phyloP scores from a whole-genome alignment of 345 rosid species.

The Pistacia atlantica region DNA sequence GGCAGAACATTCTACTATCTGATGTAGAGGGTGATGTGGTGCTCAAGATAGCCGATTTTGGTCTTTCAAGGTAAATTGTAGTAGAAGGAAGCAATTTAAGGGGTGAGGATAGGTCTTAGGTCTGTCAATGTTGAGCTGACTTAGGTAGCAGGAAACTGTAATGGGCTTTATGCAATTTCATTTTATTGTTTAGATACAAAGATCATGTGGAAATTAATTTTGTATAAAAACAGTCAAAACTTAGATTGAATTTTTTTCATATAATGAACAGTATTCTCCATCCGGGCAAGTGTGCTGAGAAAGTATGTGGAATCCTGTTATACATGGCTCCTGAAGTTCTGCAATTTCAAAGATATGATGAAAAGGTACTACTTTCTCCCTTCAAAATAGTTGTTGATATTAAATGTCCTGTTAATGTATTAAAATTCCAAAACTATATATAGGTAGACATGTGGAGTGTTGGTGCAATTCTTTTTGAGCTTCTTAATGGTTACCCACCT shows the following conservation, averaged over 20 bases:
- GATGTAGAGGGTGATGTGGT: conserved; percentile 41
- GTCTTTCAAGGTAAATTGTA: conserved; percentile 59
- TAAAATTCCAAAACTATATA: conserved; percentile 7
- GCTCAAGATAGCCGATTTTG: conserved; percentile 81
- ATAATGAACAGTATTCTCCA: conserved; percentile 38
- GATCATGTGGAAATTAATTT: neutral
- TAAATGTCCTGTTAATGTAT: neutral
- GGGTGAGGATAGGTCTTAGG: conserved; percentile 5
- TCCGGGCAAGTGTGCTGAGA: conserved; percentile 51
- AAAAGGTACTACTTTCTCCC: conserved; percentile 41
- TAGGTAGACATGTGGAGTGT: conserved; percentile 82
- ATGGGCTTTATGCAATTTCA: too few relatives aligned
- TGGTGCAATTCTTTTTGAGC: conserved; percentile 74
- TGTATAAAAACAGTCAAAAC: neutral
- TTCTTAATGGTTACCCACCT: conserved; percentile 70
- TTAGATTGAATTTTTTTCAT: conserved; percentile 8
- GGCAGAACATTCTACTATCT: conserved; percentile 62
- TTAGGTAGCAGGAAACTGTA: too few relatives aligned
- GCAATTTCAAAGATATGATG: conserved; percentile 64
- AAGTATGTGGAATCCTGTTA: conserved; percentile 65
- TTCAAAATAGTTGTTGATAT: neutral
- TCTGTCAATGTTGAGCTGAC: neutral
- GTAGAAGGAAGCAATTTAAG: neutral
- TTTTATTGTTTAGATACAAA: neutral
- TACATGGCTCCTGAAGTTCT: conserved; percentile 87